Evolutionary conservation across 2,329 filamentous ascomycete species (phyloP), one percentile per base, ranked within the genome.

Genomic region (Dactylonectria estremocensis): DNA sequence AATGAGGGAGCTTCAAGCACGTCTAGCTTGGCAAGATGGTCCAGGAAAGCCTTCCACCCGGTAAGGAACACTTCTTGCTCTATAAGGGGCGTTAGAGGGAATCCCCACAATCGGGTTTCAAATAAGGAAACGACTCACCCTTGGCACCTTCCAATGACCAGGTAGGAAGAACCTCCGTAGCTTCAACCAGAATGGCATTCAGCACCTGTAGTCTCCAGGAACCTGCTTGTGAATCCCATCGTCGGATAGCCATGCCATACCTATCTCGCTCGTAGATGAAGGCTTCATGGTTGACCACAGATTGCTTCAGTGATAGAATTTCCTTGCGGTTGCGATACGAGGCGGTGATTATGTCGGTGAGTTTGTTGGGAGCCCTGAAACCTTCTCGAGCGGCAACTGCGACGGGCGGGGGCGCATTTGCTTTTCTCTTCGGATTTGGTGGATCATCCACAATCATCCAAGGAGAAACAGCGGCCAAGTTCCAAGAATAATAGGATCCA

Each of bases 291-390:
- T 84, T 81, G 46, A 84, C 80, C 13, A 89, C 84, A 10, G 86
- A 83, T 52, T 84, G 80, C 73, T 94, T 94, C 16, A 92, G 77
- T 10, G 80, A 80, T 31, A 88, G 83, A n/a, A 97, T 93, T 49
- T 91, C 86, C 4, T 81, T 74, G 52, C 88, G 84, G 71, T 95
- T 86, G n/a, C 83, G 85, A 56, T 92, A 85, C 9, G 92, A 88
- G 22, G 89, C 88, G 14, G 87, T 87, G 61, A 96, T 83, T 5
- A 95, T 81, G 70, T 91, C 90, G 49, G 88, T 89, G 5, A 94
- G 83, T 77, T 92, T 96, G 77, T 95, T 97, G 2, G 93, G 89
- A 1, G 91, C 88, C 76, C 92, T 94, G 77, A 97, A 90, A 5
- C 94, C 94, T 77, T 97, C 93, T 35, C 92, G 87, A 5, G 90